A percentile compares a stretch with the other conserved stretches of the same genome.
These are phyloP conservation scores for Fusarium nodosum DNA, from an alignment of 2,329 filamentous ascomycete species.

Conservation along the genomic window DNA sequence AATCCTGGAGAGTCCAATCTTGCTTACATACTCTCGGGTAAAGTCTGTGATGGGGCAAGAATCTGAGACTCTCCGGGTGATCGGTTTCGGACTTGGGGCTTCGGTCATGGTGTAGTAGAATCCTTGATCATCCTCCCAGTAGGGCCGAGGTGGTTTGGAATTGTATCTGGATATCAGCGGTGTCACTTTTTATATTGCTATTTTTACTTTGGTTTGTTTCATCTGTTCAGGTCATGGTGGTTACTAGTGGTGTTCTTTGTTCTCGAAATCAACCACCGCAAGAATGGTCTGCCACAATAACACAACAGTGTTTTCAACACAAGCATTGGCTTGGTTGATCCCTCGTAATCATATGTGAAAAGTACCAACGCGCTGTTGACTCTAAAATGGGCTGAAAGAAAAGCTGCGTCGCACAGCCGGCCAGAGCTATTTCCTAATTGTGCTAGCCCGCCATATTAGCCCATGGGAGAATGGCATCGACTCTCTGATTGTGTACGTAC, in stretches of 20 bases:
- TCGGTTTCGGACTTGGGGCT: neutral
- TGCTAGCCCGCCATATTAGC: too few species aligned
- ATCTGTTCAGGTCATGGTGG: neutral
- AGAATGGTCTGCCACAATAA: neutral
- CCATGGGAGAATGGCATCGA: neutral
- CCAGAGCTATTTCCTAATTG: too few species aligned
- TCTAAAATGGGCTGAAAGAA: too few species aligned
- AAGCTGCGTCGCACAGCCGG: too few species aligned
- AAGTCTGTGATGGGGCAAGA: neutral
- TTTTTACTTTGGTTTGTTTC: neutral
- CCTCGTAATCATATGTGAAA: neutral
- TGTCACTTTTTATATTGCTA: neutral
- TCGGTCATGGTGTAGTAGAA: neutral
- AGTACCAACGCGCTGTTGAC: too few species aligned
- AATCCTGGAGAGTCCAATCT: neutral
- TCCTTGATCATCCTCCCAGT: constrained; percentile 1
- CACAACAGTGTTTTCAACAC: too few species aligned
- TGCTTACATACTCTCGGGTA: too few species aligned
- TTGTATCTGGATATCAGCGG: neutral
- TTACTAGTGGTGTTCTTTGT: neutral
- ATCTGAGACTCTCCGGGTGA: neutral
- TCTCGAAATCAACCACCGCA: neutral
- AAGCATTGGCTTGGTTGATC: neutral
- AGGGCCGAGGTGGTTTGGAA: neutral
- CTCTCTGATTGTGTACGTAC: neutral